Conservation (phyloP, 1,284 basidiomycete genomes). For the Malassezia sympodialis region DNA sequence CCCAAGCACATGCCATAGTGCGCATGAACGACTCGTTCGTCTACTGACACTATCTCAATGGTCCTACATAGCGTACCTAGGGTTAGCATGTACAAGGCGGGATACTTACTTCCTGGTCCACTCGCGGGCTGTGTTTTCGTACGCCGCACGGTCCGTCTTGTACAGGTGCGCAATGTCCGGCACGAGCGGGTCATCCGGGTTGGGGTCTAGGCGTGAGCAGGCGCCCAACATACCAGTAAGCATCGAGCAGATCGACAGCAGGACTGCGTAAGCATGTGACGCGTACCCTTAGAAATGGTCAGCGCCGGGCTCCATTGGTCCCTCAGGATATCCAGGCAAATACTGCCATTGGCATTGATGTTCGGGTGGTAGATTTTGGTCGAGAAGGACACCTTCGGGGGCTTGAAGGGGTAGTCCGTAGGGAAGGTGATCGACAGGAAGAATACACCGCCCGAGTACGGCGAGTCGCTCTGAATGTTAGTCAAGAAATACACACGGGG, state of each 20-base stretch:
- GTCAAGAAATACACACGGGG: slow-evolving; percentile 21
- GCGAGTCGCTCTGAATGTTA: slow-evolving; percentile 26
- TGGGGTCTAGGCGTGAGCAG: slow-evolving; percentile 29
- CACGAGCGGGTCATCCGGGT: slow-evolving; percentile 48
- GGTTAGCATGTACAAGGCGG: background rate
- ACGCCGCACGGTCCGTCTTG: slow-evolving; percentile 46
- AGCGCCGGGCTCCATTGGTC: slow-evolving; percentile 73
- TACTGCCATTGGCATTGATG: slow-evolving; percentile 95
- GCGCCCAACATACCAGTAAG: slow-evolving; percentile 26
- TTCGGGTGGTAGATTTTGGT: slow-evolving; percentile 98
- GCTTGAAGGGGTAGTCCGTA: slow-evolving; percentile 52
- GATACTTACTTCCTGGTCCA: slow-evolving; percentile 46
- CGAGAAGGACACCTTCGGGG: slow-evolving; percentile 97
- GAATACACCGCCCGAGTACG: slow-evolving; percentile 42
- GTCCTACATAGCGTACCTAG: slow-evolving; percentile 19
- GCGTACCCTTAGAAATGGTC: slow-evolving; percentile 74
- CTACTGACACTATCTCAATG: background rate
- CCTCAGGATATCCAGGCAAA: slow-evolving; percentile 92
- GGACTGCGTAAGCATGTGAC: slow-evolving; percentile 17
- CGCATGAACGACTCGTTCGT: too few species aligned
- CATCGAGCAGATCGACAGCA: slow-evolving; percentile 48
- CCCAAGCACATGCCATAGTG: too few species aligned
- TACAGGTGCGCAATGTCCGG: slow-evolving; percentile 47
- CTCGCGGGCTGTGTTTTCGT: slow-evolving; percentile 47
- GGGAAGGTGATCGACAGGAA: slow-evolving; percentile 60